Evolutionary conservation across 2,329 filamentous ascomycete genomes (phyloP), one percentile per base, ranked within the genome.

Genomic region (Macrophomina phaseolina): DNA sequence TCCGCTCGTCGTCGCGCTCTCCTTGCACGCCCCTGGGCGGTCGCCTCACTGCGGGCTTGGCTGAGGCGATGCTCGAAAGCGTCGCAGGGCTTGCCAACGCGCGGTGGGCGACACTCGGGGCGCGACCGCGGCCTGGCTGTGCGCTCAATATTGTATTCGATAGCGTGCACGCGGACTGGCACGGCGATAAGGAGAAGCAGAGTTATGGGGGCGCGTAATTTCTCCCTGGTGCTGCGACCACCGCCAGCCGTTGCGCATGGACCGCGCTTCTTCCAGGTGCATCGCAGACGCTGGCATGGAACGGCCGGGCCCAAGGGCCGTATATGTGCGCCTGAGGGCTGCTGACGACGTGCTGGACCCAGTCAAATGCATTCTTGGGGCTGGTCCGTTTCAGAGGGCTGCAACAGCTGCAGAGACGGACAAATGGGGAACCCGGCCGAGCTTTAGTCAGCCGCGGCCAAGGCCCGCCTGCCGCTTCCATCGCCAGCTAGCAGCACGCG

Each of bases 61-160:
- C 42, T 48, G 6, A 30, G 14, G 36, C 56, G 12, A 14, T 45
- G 42, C 56, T 46, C 40, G 14, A 7, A 45, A 23, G 40, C 42
- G 28, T 36, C 36, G 38, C 53, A 58, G 38, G 36, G 36, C 36
- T 38, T 38, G 36, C 36, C 36, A 12, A 23, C 4, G 34, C 9
- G 18, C 42, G 16, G 5, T 14, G 28, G 14, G 18, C 53, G 55
- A 58, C 55, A 30, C 38, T 18, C 52, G 52, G 38, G 11, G 55
- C 45, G 38, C 55, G 55, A 45, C 55, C 55, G 38, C 55, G 56
- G 36, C 40, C 56, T 61, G 56, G 56, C 56, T 61, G 56, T 46
- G 56, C 56, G 56, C 16, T 61, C 56, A 46, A 61, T 46, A 61
- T 61, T 58, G 18, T n/a, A 38, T 36, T 56, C 53, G 40, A 61